Evolutionary conservation across 2,329 filamentous ascomycete genomes (phyloP).

Genomic region (Ascochyta viciae-villosae): DNA sequence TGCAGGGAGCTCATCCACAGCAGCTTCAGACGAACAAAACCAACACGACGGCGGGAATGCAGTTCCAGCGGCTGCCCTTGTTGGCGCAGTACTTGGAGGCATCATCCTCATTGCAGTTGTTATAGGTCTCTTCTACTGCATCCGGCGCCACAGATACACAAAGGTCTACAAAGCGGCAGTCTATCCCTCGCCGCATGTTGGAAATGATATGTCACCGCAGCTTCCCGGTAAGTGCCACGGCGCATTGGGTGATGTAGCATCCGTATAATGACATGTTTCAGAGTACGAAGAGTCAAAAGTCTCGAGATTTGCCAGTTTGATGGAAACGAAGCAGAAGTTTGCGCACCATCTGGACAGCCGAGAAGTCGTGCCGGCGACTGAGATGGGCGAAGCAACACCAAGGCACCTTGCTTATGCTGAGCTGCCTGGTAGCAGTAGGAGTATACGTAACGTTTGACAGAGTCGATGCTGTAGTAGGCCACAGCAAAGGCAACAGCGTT

Average conservation of each 20-base stretch:
- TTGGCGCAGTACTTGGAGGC: conserved; percentile 33
- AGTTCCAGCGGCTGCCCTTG: conserved; percentile 26
- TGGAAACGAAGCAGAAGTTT: conserved; percentile 19
- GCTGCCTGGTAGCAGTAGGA: conserved; percentile 12
- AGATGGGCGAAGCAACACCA: conserved; percentile 22
- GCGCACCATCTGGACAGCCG: conserved; percentile 26
- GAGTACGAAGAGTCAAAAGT: neutral
- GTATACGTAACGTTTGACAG: conserved; percentile 8
- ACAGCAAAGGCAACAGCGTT: neutral
- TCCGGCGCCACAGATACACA: conserved; percentile 19
- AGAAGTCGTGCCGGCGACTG: conserved; percentile 18
- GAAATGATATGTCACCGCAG: conserved; percentile 36
- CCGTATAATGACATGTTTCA: neutral
- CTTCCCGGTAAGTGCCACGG: conserved; percentile 24
- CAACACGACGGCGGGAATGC: neutral
- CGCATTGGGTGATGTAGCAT: neutral
- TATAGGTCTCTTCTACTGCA: conserved; percentile 18
- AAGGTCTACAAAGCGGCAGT: conserved; percentile 32
- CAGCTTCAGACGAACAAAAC: neutral
- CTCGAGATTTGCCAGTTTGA: neutral
- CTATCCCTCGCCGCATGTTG: conserved; percentile 32
- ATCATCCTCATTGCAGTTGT: conserved; percentile 19
- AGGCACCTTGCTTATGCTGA: conserved; percentile 18
- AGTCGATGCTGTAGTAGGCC: neutral
- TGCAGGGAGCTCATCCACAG: conserved; percentile 2